Base-by-base conservation (phyloP, 192 early-diverging fungal species). In the Mortierella antarctica region DNA sequence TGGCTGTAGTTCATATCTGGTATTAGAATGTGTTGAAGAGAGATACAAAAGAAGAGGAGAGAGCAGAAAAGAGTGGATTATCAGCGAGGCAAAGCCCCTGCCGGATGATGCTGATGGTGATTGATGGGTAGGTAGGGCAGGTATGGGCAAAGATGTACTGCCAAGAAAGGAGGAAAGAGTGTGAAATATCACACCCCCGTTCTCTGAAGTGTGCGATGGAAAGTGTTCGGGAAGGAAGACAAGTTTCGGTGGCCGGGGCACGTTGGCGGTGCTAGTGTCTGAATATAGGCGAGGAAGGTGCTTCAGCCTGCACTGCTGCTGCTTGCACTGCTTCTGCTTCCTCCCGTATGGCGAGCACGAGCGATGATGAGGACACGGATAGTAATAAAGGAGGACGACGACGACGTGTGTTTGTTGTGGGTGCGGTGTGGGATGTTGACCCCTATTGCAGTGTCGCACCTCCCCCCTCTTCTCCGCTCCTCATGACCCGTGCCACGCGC, bases 401-500 rank as follows among this genome's bases (percentile, higher is more conserved):
- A 57, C 56, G 31, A 15, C 23, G 23, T 57, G 56, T 8, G 23
- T 13, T 56, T 56, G 7, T 56, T 31, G 31, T 31, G 31, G 31
- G 31, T 31, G 31, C 31, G 31, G 31, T 31, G 31, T 31, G 31
- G 31, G 31, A 31, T 31, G 31, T 31, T 31, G 31, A 44, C 59
- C 59, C 59, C 59, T 61, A 61, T 61, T 61, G 46, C 31, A 31
- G 31, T 31, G 31, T 31, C 31, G 31, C 31, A 31, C 31, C 31
- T 31, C 31, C 31, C 31, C 31, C 31, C 31, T 31, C 31, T 31
- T 31, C 18, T 61, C 59, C 42, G 17, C 12, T 57, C 56, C 56
- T 61, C 59, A 61, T 61, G 59, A 61, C 59, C 59, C 42, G 59
- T 44, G 59, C 59, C 59, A 45, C n/a, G 59, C 44, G 42, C 13